These are phyloP conservation scores for Phytopythium boreale DNA, from an alignment of 352 stramenopile genomes.

Conservation along the genomic window DNA sequence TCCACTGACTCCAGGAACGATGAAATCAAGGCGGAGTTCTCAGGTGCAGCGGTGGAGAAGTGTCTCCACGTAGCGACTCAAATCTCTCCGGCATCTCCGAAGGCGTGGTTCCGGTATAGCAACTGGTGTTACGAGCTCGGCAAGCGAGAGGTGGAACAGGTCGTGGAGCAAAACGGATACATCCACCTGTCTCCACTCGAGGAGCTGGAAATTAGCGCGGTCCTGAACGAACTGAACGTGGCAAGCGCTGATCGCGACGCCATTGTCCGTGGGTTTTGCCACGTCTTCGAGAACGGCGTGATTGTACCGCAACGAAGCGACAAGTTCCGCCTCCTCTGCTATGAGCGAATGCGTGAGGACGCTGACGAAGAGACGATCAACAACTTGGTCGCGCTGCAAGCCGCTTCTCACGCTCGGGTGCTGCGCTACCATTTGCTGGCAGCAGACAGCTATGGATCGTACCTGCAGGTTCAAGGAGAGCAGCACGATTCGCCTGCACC, in stretches of 20 bases:
- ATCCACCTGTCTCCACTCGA: constrained; percentile 46
- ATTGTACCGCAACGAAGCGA: constrained; percentile 33
- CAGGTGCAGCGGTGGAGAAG: constrained; percentile 13
- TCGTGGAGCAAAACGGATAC: constrained; percentile 46
- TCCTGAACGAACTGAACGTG: constrained; percentile 43
- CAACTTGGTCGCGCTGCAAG: constrained; percentile 33
- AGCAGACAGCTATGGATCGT: constrained; percentile 40
- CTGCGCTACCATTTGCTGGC: constrained; percentile 38
- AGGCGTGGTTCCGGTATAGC: constrained; percentile 61
- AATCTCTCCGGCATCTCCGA: constrained; percentile 30
- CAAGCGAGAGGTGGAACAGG: constrained; percentile 33
- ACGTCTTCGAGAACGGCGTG: constrained; percentile 48
- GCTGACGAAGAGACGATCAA: constrained; percentile 16
- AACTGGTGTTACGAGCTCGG: constrained; percentile 71
- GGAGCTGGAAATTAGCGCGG: constrained; percentile 28
- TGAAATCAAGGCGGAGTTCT: neutral
- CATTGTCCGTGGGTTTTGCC: constrained; percentile 41
- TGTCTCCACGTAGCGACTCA: constrained; percentile 35
- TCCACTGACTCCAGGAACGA: too few species aligned
- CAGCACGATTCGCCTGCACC: neutral
- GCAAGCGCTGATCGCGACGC: constrained; percentile 23
- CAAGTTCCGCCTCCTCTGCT: constrained; percentile 33
- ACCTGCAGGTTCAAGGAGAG: constrained; percentile 17
- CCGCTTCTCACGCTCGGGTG: constrained; percentile 24
- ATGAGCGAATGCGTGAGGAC: constrained; percentile 9